phyloP scores from a whole-genome alignment of 225 moss, liverwort and hornwort species.

The Polytrichum formosum region DNA sequence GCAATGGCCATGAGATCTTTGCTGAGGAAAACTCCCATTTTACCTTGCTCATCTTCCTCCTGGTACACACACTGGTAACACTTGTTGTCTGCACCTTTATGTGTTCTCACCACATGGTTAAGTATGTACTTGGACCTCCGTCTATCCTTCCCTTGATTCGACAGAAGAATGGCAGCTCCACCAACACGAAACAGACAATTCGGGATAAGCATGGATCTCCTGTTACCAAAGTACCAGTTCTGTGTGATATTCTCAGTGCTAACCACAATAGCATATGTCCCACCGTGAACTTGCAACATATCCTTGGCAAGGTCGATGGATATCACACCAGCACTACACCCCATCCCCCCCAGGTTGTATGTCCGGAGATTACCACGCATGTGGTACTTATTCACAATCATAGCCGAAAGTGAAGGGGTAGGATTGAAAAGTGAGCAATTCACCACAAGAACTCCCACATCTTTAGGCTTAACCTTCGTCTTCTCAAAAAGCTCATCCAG shows the following conservation, averaged over 20 bases:
- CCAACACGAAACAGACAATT: conserved; percentile 53
- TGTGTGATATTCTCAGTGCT: conserved; percentile 57
- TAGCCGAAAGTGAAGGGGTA: conserved; percentile 41
- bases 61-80: conserved; percentile 54
- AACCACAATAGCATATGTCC: conserved; percentile 40
- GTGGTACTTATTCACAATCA: conserved; percentile 57
- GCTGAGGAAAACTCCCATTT: conserved; percentile 47
- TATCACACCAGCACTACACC: conserved; percentile 53
- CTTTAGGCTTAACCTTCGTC: conserved; percentile 47
- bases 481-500: conserved; percentile 44
- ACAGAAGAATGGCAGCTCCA: conserved; percentile 40
- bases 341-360: conserved; percentile 52
- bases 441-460: conserved; percentile 43
- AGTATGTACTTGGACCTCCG: conserved; percentile 41
- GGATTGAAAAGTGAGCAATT: conserved; percentile 61
- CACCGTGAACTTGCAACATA: conserved; percentile 50
- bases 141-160: conserved; percentile 36
- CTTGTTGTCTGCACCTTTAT: conserved; percentile 55
- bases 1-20: conserved; percentile 63
- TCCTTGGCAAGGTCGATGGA: conserved; percentile 44
- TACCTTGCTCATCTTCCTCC: conserved; percentile 52
- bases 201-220: conserved; percentile 49
- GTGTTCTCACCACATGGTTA: conserved; percentile 48
- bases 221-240: conserved; percentile 59
- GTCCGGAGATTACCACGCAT: conserved; percentile 58